These are phyloP conservation scores for Populus deltoides DNA, from an alignment of 345 rosid genomes.

Conservation along the genomic window DNA sequence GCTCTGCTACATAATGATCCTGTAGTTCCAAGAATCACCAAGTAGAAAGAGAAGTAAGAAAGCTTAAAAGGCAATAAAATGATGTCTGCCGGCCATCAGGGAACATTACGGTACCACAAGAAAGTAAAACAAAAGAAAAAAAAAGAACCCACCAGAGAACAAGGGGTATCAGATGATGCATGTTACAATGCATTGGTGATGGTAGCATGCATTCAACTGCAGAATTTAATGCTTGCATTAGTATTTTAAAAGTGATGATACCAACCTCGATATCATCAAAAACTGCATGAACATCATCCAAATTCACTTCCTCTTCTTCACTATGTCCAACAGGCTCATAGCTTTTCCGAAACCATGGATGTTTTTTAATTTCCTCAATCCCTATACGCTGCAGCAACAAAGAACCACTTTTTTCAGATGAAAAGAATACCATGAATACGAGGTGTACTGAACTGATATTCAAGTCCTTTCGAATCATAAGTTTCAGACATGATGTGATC, in stretches of 20 bases:
- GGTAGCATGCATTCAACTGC: background rate
- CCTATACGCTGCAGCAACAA: slow-evolving; percentile 63
- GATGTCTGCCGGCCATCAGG: background rate
- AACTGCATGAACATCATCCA: slow-evolving; percentile 76
- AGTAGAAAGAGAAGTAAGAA: slow-evolving; percentile 2
- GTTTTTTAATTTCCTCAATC: slow-evolving; percentile 55
- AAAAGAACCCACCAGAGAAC: background rate
- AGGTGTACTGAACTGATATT: background rate
- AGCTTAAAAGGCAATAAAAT: background rate
- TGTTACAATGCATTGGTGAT: background rate
- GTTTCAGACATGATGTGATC: background rate
- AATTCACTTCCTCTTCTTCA: slow-evolving; percentile 59
- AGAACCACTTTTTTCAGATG: slow-evolving; percentile 20
- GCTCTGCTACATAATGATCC: slow-evolving; percentile 70
- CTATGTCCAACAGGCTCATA: slow-evolving; percentile 53
- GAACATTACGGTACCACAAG: background rate
- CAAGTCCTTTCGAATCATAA: background rate
- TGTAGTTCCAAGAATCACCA: slow-evolving; percentile 33
- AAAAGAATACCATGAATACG: background rate
- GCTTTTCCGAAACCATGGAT: slow-evolving; percentile 64
- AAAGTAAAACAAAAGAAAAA: background rate
- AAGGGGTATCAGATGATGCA: background rate
- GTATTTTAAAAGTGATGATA: slow-evolving; percentile 9
- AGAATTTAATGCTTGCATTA: background rate
- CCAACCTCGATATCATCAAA: slow-evolving; percentile 84